Conservation (phyloP, 2,329 filamentous ascomycete species). For the Colletotrichum sp. region DNA sequence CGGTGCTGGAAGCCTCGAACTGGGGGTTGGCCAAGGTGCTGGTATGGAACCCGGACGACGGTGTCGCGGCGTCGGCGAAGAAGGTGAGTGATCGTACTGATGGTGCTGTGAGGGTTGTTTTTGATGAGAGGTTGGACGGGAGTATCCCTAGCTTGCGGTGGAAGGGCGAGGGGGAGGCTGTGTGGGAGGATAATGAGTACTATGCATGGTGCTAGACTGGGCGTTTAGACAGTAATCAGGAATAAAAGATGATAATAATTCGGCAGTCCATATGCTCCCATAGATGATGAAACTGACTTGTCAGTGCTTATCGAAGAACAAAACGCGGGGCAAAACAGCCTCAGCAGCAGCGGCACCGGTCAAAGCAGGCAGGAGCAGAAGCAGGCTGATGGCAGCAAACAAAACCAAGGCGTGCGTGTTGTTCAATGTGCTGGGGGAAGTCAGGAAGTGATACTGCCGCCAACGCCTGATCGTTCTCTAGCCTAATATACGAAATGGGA, state of each 20-base stretch:
- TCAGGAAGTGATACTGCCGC: too few relatives aligned
- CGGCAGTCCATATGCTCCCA: too few relatives aligned
- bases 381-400: too few relatives aligned
- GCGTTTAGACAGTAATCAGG: neutral
- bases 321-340: too few relatives aligned
- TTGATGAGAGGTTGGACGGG: slow-evolving; percentile 33
- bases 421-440: too few relatives aligned
- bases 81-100: slow-evolving; percentile 43
- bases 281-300: too few relatives aligned
- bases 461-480: too few relatives aligned
- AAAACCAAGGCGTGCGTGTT: too few relatives aligned
- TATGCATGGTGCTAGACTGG: slow-evolving; percentile 28
- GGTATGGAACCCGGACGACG: slow-evolving; percentile 39
- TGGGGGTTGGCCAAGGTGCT: slow-evolving; percentile 38
- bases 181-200: slow-evolving; percentile 34
- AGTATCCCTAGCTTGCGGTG: slow-evolving; percentile 40
- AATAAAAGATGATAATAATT: neutral
- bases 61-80: slow-evolving; percentile 31
- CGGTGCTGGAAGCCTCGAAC: slow-evolving; percentile 34
- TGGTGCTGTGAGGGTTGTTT: slow-evolving; percentile 28
- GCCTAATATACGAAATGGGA: too few relatives aligned
- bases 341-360: too few relatives aligned
- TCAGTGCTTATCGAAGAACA: too few relatives aligned
- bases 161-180: slow-evolving; percentile 32
- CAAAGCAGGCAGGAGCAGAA: too few relatives aligned